These are phyloP conservation scores for Diphasiastrum complanatum DNA, from an alignment of 83 land plant species.

Conservation along the genomic window DNA sequence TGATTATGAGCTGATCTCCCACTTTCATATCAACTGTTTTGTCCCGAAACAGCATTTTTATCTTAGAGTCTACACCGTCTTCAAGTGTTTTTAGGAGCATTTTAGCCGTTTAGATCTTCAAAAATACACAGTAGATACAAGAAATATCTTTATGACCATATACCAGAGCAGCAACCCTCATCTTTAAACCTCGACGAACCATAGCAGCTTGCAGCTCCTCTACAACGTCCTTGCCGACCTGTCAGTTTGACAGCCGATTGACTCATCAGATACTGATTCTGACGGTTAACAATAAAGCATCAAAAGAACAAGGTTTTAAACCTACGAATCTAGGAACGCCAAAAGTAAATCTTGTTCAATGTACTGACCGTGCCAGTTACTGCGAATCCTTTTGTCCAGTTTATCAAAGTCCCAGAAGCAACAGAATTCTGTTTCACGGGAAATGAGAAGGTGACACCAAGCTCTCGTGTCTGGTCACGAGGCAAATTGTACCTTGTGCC, in stretches of 20 bases:
- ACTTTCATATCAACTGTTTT: too few relatives aligned
- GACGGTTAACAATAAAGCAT: constrained; percentile 2
- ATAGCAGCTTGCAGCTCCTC: constrained; percentile 54
- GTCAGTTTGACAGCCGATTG: background rate
- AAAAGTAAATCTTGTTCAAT: background rate
- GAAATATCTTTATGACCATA: background rate
- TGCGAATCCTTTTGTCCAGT: constrained; percentile 60
- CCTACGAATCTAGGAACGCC: background rate
- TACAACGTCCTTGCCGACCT: constrained; percentile 69
- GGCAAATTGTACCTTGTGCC: constrained; percentile 11
- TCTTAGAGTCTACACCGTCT: background rate
- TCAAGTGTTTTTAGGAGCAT: background rate
- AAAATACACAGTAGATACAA: constrained; percentile 5
- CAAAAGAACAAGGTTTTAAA: background rate
- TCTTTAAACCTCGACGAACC: constrained; percentile 37
- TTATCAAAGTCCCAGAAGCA: constrained; percentile 25
- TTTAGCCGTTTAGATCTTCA: background rate
- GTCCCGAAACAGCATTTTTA: background rate
- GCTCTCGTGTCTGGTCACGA: constrained; percentile 5
- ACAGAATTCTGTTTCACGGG: constrained; percentile 28
- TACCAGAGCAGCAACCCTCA: constrained; percentile 76
- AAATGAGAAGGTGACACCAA: constrained; percentile 30
- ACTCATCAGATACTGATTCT: background rate
- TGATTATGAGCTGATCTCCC: too few relatives aligned
- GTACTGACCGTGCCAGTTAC: constrained; percentile 64